Conservation (phyloP, 2,329 filamentous ascomycete species). For the Verticillium albo-atrum region DNA sequence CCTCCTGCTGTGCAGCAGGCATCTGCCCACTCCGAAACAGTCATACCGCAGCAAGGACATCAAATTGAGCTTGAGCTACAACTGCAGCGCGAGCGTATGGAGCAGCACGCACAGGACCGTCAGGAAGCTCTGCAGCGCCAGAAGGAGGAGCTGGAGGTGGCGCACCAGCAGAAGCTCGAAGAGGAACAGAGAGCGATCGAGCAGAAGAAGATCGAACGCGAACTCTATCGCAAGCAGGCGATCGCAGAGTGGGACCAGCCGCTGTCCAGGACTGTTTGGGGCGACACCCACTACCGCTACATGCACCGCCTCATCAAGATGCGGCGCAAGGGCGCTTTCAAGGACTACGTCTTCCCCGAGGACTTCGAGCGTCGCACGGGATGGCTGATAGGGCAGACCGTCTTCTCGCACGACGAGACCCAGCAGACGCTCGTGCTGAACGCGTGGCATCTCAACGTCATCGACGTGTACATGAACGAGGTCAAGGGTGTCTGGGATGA, state of each 20-base stretch:
- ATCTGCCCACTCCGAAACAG: background rate
- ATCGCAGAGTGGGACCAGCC: background rate
- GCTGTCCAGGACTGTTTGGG: slow-evolving; percentile 41
- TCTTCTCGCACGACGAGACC: slow-evolving; percentile 39
- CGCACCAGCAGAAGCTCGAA: background rate
- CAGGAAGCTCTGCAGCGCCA: background rate
- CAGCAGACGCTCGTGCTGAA: slow-evolving; percentile 37
- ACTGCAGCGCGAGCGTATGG: background rate
- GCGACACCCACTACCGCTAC: slow-evolving; percentile 47
- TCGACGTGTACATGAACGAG: slow-evolving; percentile 46
- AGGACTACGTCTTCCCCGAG: slow-evolving; percentile 23
- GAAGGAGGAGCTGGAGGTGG: background rate
- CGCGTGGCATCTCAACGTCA: slow-evolving; percentile 53
- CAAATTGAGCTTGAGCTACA: background rate
- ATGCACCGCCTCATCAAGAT: slow-evolving; percentile 47
- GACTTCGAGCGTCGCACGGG: slow-evolving; percentile 22
- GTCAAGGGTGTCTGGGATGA: slow-evolving; percentile 47
- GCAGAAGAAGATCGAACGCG: background rate
- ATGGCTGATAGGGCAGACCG: slow-evolving; percentile 42
- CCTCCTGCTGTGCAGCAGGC: background rate
- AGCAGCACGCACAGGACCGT: background rate
- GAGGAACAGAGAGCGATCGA: background rate
- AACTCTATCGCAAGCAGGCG: background rate
- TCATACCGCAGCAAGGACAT: background rate
- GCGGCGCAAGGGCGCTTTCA: slow-evolving; percentile 36